A percentile compares a stretch with the other conserved stretches of the same genome.
Conservation (phyloP, 2,329 filamentous ascomycete species). For the Zopfia rhizophila region DNA sequence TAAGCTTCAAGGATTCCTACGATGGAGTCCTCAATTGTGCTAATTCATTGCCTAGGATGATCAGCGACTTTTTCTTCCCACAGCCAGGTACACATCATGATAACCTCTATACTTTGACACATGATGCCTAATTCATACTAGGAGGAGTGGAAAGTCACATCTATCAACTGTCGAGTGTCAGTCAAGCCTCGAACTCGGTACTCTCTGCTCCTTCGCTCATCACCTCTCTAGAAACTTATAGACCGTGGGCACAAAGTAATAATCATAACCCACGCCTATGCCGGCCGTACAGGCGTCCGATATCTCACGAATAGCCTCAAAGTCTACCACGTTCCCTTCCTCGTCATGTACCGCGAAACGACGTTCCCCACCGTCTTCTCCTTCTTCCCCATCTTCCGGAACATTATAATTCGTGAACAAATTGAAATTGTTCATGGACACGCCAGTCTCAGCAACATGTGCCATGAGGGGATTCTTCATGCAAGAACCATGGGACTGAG, state of each 20-base stretch:
- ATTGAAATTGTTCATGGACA: constrained; percentile 99
- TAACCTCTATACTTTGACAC: not conserved
- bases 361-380: constrained; percentile 98
- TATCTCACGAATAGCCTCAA: constrained; percentile 98
- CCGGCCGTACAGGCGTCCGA: constrained; percentile 88
- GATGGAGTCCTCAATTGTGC: constrained; percentile 2
- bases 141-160: constrained; percentile 97
- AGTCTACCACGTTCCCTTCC: constrained; percentile 96
- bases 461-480: constrained; percentile 94
- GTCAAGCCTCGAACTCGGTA: constrained; percentile 21
- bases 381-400: constrained; percentile 97
- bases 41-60: constrained; percentile 72
- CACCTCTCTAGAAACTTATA: constrained; percentile 77
- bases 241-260: constrained; percentile 98
- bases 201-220: constrained; percentile 15
- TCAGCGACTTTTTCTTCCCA: constrained; percentile 99
- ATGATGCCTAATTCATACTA: constrained; percentile 40
- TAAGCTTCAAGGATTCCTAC: constrained; percentile 56
- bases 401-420: constrained; percentile 91
- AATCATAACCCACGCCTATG: constrained; percentile 94
- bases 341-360: constrained; percentile 92
- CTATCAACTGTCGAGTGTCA: constrained; percentile 87
- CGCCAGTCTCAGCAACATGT: constrained; percentile 89
- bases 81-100: constrained; percentile 72
- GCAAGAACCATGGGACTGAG: constrained; percentile 94